phyloP scores from a whole-genome alignment of 1,139 yeast species.

The Scheffersomyces illinoinensis region DNA sequence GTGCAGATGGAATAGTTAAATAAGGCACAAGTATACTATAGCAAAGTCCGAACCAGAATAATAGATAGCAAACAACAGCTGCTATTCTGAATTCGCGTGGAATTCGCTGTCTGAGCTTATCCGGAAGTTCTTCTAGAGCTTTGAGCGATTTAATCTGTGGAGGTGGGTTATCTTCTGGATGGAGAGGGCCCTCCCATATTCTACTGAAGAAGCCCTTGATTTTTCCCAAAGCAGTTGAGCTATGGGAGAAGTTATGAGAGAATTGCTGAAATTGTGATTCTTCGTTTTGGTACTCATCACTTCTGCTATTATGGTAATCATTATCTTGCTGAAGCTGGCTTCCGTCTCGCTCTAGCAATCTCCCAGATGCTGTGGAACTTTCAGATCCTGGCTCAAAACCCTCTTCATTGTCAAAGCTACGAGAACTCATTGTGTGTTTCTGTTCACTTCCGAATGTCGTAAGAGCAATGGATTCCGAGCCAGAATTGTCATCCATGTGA shows the following conservation, averaged over 20 bases:
- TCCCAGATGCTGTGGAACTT: neutral
- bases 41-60: constrained; percentile 34
- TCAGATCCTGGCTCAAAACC: neutral
- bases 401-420: neutral
- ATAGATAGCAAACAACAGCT: constrained; percentile 36
- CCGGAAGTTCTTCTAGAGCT: constrained; percentile 47
- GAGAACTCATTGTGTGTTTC: neutral
- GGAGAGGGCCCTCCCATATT: constrained; percentile 55
- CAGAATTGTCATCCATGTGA: neutral
- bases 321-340: neutral
- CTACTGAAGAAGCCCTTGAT: constrained; percentile 3
- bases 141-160: constrained; percentile 22
- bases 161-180: constrained; percentile 53
- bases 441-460: neutral
- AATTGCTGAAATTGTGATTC: neutral
- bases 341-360: neutral
- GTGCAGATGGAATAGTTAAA: constrained; percentile 35
- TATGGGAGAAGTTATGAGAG: neutral
- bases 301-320: neutral
- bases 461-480: neutral
- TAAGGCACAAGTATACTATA: constrained; percentile 38
- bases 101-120: constrained; percentile 29
- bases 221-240: neutral
- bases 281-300: neutral
- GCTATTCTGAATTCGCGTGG: constrained; percentile 27